Evolutionary conservation across 495 filamentous ascomycete species (phyloP), one percentile per base, ranked within the genome.

Genomic region (Penicillium tannophilum): DNA sequence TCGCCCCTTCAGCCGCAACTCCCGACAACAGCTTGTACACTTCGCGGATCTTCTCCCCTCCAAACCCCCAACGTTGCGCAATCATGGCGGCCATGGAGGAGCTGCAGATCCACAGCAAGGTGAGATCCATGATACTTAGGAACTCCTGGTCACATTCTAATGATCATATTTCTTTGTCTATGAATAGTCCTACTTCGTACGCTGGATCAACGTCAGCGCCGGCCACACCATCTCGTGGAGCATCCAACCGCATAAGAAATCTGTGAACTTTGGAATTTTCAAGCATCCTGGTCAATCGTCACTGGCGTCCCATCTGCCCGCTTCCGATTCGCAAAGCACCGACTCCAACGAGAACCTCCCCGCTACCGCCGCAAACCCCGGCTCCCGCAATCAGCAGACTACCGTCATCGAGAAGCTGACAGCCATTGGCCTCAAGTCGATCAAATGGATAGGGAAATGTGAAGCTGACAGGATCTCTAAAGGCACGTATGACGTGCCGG

Each of bases 61-160:
- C 14, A 41, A 24, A 14, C 12, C 17, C 33, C 49, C 56, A 45
- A 52, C 33, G 31, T 47, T 47, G 47, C 51, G 64, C 67, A 74
- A 72, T 56, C 71, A 95, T 96, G 90, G 91, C 90, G 44, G 91
- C 90, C 66, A 95, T 98, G 83, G 94, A 98, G 80, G 92, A 97
- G 79, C 78, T 98, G 61, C 94, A 97, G 73, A 90, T 98, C 60
- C 94, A 97, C 72, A 96, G 92, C 86, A 97, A 92, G 86, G 94
- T 95, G 81, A 59, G 83, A 63, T 30, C n/a, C 3, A n/a, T 3
- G 30, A 35, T 23, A 30, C 30, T 17, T 6, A n/a, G 30, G 6
- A 10, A 26, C 30, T 11, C 7, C 17, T 39, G n/a, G 17, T 30
- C 51, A 1, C 39, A 51, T 24, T 36, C 17, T 41, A 52, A 52